phyloP scores from a whole-genome alignment of 768 basidiomycete species.

The Amyloporia xantha region DNA sequence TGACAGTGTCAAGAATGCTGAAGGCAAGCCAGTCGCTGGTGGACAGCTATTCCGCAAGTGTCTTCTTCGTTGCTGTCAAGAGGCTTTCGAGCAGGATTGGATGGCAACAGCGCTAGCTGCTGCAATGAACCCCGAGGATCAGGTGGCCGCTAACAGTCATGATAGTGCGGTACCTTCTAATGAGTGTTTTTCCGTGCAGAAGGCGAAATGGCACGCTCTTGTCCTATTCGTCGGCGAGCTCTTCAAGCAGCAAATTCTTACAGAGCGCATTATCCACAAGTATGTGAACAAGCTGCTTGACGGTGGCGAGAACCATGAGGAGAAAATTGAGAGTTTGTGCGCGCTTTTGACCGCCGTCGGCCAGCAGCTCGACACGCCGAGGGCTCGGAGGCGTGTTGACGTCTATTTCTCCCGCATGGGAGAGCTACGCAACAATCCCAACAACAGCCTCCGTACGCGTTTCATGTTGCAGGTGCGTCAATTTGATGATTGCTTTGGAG shows the following conservation, averaged over 20 bases:
- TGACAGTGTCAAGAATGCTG: slow-evolving; percentile 72
- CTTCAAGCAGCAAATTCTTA: slow-evolving; percentile 98
- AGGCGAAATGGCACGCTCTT: slow-evolving; percentile 94
- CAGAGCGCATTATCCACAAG: slow-evolving; percentile 97
- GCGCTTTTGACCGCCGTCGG: slow-evolving; percentile 90
- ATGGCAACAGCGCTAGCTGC: slow-evolving; percentile 76
- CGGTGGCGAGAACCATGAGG: slow-evolving; percentile 92
- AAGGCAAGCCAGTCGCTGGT: slow-evolving; percentile 87
- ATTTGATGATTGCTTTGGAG: slow-evolving; percentile 8
- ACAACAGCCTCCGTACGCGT: slow-evolving; percentile 81
- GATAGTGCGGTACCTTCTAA: no score
- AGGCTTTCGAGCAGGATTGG: slow-evolving; percentile 98
- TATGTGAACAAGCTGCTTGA: slow-evolving; percentile 93
- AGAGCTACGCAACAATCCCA: slow-evolving; percentile 65
- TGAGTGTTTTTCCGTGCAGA: slow-evolving; percentile 89
- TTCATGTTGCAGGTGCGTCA: slow-evolving; percentile 94
- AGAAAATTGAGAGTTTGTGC: slow-evolving; percentile 95
- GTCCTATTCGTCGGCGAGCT: slow-evolving; percentile 98
- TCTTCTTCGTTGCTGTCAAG: slow-evolving; percentile 92
- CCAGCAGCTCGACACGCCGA: slow-evolving; percentile 67
- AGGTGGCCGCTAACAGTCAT: no score
- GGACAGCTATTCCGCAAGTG: slow-evolving; percentile 97
- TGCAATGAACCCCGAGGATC: slow-evolving; percentile 75
- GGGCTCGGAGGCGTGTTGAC: slow-evolving; percentile 81
- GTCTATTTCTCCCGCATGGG: slow-evolving; percentile 92